Percentiles rank a stretch among this genome's conserved stretches.
Conservation (phyloP, 495 filamentous ascomycete species). For the Xanthoparmelia taractica region DNA sequence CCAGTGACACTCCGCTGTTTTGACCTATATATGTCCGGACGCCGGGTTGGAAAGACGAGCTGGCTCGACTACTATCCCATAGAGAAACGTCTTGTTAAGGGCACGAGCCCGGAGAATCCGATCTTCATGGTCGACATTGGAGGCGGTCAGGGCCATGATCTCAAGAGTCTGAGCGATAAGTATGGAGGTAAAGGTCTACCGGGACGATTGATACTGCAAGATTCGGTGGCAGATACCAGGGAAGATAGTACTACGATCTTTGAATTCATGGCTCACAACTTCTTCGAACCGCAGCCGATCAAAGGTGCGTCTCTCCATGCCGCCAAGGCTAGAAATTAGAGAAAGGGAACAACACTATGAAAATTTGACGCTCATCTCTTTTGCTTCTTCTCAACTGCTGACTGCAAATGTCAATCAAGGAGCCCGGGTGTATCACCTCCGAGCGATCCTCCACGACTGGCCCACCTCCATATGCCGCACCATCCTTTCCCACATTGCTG, state of each 20-base stretch:
- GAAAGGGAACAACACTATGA: not conserved
- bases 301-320: conserved; percentile 25
- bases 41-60: conserved; percentile 30
- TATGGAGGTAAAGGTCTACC: conserved; percentile 24
- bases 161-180: conserved; percentile 21
- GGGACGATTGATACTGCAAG: conserved; percentile 27
- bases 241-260: conserved; percentile 2
- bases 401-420: conserved; percentile 1
- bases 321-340: not conserved
- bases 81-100: conserved; percentile 31
- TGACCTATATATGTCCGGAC: conserved; percentile 17
- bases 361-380: not conserved
- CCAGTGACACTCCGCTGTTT: not conserved
- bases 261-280: conserved; percentile 26
- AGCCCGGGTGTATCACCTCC: conserved; percentile 38
- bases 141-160: conserved; percentile 24
- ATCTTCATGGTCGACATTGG: conserved; percentile 32
- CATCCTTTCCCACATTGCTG: conserved; percentile 28
- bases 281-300: conserved; percentile 30
- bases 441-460: conserved; percentile 44
- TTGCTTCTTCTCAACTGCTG: not conserved
- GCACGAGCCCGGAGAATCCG: conserved; percentile 11
- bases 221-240: conserved; percentile 14
- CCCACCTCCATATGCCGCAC: conserved; percentile 34
- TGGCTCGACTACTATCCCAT: conserved; percentile 39